These are phyloP conservation scores for Ottelia alismoides DNA, from an alignment of 106 monocot genomes.

Conservation along the genomic window DNA sequence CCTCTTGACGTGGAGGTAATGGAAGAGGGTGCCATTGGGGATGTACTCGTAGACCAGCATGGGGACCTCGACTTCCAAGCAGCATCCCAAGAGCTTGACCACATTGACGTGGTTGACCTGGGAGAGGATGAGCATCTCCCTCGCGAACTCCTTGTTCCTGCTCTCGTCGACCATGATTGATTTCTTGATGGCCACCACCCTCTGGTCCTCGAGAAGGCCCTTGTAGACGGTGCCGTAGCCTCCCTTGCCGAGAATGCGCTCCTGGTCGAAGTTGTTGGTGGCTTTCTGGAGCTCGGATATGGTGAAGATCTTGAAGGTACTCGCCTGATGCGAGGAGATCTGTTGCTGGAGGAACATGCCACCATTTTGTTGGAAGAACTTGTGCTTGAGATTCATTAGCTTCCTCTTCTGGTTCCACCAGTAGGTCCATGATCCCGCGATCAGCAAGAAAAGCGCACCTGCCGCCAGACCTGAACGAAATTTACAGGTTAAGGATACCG, in stretches of 20 bases:
- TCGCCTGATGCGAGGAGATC: conserved; percentile 9
- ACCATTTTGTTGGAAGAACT: conserved; percentile 20
- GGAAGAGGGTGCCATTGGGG: conserved; percentile 13
- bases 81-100: conserved; percentile 28
- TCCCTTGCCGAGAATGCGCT: conserved; percentile 11
- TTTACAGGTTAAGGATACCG: background rate
- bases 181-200: conserved; percentile 20
- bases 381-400: conserved; percentile 14
- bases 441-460: background rate
- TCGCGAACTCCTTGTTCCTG: conserved; percentile 19
- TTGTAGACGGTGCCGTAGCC: conserved; percentile 22
- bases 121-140: conserved; percentile 15
- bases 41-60: conserved; percentile 22
- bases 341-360: conserved; percentile 17
- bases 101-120: conserved; percentile 27
- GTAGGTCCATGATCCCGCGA: background rate
- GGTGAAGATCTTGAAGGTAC: conserved; percentile 8
- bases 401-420: conserved; percentile 8
- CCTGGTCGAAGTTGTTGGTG: conserved; percentile 5
- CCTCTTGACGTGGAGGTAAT: conserved; percentile 1
- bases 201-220: conserved; percentile 14
- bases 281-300: conserved; percentile 9
- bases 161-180: conserved; percentile 12
- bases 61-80: conserved; percentile 19
- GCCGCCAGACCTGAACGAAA: background rate